Evolutionary conservation across 2,329 filamentous ascomycete species (phyloP).

Genomic region (Fusarium phyllophilum): DNA sequence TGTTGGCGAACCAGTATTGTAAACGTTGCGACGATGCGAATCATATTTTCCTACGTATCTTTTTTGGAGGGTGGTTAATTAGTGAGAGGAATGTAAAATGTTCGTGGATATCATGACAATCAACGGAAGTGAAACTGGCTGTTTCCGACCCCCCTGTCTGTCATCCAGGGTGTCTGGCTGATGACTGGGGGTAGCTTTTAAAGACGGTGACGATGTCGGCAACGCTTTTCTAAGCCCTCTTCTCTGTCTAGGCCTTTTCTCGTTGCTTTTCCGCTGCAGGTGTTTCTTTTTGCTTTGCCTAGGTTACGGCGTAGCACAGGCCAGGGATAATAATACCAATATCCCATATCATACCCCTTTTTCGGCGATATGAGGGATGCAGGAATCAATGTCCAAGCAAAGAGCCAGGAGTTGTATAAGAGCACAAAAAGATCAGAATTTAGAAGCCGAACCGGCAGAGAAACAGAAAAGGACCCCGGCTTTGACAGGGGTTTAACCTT

Average conservation of each 20-base stretch:
- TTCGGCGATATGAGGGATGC: slow-evolving; percentile 25
- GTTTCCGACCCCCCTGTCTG: slow-evolving; percentile 32
- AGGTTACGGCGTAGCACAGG: slow-evolving; percentile 28
- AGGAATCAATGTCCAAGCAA: slow-evolving; percentile 33
- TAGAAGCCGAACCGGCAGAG: slow-evolving; percentile 32
- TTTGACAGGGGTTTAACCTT: slow-evolving; percentile 38
- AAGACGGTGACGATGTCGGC: slow-evolving; percentile 20
- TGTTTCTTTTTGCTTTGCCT: slow-evolving; percentile 16
- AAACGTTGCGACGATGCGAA: slow-evolving; percentile 16
- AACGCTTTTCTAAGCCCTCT: slow-evolving; percentile 14
- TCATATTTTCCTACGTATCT: slow-evolving; percentile 3
- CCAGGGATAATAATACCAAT: slow-evolving; percentile 13
- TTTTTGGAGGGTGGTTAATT: slow-evolving; percentile 23
- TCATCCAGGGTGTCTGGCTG: slow-evolving; percentile 27
- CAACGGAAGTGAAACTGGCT: slow-evolving; percentile 31
- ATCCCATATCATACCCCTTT: slow-evolving; percentile 19
- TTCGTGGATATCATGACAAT: slow-evolving; percentile 33
- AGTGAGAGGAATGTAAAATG: slow-evolving; percentile 17
- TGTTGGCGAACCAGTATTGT: slow-evolving; percentile 16
- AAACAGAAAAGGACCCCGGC: slow-evolving; percentile 25
- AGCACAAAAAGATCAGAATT: slow-evolving; percentile 16
- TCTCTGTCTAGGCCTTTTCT: background rate
- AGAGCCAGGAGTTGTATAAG: slow-evolving; percentile 20
- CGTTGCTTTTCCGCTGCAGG: slow-evolving; percentile 28
- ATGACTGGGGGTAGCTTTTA: slow-evolving; percentile 22